Evolutionary conservation across 139 green algal genomes (phyloP), one percentile per base, ranked within the genome.

Genomic region (Dunaliella primolecta): DNA sequence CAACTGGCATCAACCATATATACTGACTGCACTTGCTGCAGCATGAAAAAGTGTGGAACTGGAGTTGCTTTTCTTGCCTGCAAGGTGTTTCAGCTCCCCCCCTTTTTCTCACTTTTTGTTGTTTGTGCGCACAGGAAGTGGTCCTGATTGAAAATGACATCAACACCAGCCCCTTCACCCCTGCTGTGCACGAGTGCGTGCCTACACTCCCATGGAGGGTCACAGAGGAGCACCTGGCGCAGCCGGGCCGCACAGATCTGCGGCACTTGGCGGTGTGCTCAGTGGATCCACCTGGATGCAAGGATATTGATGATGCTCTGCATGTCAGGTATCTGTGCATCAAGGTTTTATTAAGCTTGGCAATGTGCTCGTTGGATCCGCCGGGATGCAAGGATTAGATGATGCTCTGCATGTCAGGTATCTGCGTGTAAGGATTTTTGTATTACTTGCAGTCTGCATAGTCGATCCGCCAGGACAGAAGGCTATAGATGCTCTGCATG

Each of bases 261-360:
- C 89, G 93, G 0, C 83, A 94, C 81, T 83, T 95, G 30, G 84
- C 80, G 79, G 88, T 97, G 3, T 96, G 92, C 87, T 92, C 82
- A 36, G 94, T 98, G 36, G 95, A 98, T 87, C 95, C 95, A 0
- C 94, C 95, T 15, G 95, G 94, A 30, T 98, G 95, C 89, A 96
- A 94, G 78, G 95, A 98, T 87, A 97, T 98, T 64, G 95, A 98
- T 83, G 95, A 98, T 77, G 95, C 95, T 15, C 91, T 98, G 90
- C 95, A 98, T 86, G 89, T 94, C 70, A 87, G 90, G 74, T 71
- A 57, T 21, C n/a, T n/a, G 87, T 94, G 46, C 81, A 83, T 32
- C 83, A 77, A 31, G 88, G 90, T 21, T 92, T 91, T 34, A 77
- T 84, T 15, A 90, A 23, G 56, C 81, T 83, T 95, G 30, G 84